Conservation (phyloP, 805 yeast genomes). For the Ogataea sp. region DNA sequence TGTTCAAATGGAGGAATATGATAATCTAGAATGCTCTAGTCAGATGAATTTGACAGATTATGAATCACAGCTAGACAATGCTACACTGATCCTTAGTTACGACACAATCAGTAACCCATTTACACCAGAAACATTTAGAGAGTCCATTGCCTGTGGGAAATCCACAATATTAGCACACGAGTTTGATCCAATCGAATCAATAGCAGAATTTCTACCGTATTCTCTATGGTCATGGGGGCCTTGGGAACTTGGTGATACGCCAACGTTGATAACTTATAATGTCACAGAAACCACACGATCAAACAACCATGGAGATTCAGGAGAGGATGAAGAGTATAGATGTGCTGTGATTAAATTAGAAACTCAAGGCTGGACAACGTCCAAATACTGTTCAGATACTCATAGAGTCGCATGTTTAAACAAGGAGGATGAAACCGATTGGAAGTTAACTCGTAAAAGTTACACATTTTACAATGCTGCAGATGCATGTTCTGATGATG, state of each 20-base stretch:
- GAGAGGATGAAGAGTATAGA: slow-evolving; percentile 19
- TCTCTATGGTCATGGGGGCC: slow-evolving; percentile 73
- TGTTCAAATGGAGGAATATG: neutral
- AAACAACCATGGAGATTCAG: neutral
- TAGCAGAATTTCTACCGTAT: slow-evolving; percentile 24
- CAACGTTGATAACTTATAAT: neutral
- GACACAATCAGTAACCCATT: slow-evolving; percentile 33
- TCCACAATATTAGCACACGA: slow-evolving; percentile 53
- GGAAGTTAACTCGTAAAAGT: slow-evolving; percentile 31
- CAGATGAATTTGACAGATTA: neutral
- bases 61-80: neutral
- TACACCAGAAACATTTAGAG: slow-evolving; percentile 26
- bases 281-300: neutral
- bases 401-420: slow-evolving; percentile 51
- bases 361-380: slow-evolving; percentile 45
- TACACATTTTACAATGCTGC: slow-evolving; percentile 38
- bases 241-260: slow-evolving; percentile 35
- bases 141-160: slow-evolving; percentile 47
- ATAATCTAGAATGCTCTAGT: slow-evolving; percentile 3
- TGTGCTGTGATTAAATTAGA: slow-evolving; percentile 26
- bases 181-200: slow-evolving; percentile 15
- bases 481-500: slow-evolving; percentile 16
- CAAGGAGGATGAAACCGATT: slow-evolving; percentile 27
- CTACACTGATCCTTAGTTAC: slow-evolving; percentile 15
- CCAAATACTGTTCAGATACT: slow-evolving; percentile 55